These are phyloP conservation scores for Carex cristatella DNA, from an alignment of 176 grass and related monocot species.

Conservation along the genomic window DNA sequence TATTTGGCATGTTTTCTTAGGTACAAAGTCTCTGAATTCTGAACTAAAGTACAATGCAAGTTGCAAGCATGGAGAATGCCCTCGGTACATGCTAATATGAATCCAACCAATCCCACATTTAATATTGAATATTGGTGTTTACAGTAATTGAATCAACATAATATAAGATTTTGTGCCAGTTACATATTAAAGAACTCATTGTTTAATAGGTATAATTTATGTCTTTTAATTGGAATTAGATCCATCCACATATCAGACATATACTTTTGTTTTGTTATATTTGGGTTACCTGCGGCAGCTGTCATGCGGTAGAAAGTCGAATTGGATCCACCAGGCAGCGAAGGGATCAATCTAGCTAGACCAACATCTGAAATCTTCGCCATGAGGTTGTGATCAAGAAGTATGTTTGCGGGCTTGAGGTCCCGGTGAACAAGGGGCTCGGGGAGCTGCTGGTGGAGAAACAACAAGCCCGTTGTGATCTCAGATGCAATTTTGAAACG, in stretches of 20 bases:
- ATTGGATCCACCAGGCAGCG: conserved; percentile 25
- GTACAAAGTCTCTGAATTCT: not conserved
- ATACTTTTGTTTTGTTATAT: not conserved
- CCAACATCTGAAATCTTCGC: conserved; percentile 78
- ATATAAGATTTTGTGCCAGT: not conserved
- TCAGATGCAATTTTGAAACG: conserved; percentile 77
- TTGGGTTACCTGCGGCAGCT: conserved; percentile 37
- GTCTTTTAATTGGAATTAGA: not conserved
- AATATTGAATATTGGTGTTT: not conserved
- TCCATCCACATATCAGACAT: not conserved
- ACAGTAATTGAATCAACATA: not conserved
- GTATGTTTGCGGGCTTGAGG: conserved; percentile 87
- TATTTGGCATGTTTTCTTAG: not conserved
- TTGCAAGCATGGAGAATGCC: not conserved
- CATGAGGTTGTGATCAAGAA: conserved; percentile 44
- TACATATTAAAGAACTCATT: not conserved
- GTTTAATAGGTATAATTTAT: not conserved
- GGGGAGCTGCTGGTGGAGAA: conserved; percentile 68
- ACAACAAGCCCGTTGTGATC: conserved; percentile 59
- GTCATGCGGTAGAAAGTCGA: conserved; percentile 62
- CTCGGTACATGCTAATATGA: not conserved
- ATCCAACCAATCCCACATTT: not conserved
- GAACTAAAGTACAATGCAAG: not conserved
- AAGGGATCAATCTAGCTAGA: conserved; percentile 66
- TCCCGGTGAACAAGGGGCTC: conserved; percentile 86